These are phyloP conservation scores for Pythium folliculosum DNA, from an alignment of 352 stramenopile genomes.

Conservation along the genomic window DNA sequence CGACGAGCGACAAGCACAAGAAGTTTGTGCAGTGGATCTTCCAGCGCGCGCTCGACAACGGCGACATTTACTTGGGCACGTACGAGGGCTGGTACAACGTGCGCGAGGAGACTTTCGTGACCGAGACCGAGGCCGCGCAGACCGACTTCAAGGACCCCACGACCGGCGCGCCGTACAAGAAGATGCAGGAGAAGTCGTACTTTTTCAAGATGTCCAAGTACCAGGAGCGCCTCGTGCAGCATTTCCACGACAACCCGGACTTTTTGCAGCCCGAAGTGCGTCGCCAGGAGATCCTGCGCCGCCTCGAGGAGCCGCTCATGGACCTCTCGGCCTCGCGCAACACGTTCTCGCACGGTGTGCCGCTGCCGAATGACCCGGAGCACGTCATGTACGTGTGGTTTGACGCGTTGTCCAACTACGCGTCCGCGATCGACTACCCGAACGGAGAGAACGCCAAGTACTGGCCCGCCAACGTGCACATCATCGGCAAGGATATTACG, in stretches of 20 bases:
- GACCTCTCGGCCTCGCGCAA: constrained; percentile 97
- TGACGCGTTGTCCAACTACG: constrained; percentile 98
- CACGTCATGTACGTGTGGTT: constrained; percentile 99
- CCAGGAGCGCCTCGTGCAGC: constrained; percentile 92
- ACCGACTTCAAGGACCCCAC: constrained; percentile 95
- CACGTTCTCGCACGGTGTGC: constrained; percentile 95
- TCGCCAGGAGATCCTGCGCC: constrained; percentile 93
- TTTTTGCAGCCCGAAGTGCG: constrained; percentile 97
- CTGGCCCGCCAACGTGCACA: constrained; percentile 83
- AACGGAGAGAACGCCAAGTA: constrained; percentile 74
- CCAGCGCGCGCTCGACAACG: constrained; percentile 84
- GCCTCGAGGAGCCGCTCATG: constrained; percentile 92
- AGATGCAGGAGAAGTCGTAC: constrained; percentile 98
- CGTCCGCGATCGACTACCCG: constrained; percentile 95
- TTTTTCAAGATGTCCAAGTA: constrained; percentile 99
- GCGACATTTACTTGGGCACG: constrained; percentile 97
- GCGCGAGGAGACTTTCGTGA: constrained; percentile 98
- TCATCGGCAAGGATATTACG: constrained; percentile 99
- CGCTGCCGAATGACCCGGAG: constrained; percentile 92
- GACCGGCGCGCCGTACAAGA: constrained; percentile 94
- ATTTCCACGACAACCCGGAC: constrained; percentile 94
- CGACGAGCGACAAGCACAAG: constrained; percentile 95
- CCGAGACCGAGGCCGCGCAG: constrained; percentile 94
- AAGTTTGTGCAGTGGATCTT: constrained; percentile 95
- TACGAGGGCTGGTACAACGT: constrained; percentile 99